phyloP scores from a whole-genome alignment of 345 rosid genomes.

The Hibiscus mutabilis region DNA sequence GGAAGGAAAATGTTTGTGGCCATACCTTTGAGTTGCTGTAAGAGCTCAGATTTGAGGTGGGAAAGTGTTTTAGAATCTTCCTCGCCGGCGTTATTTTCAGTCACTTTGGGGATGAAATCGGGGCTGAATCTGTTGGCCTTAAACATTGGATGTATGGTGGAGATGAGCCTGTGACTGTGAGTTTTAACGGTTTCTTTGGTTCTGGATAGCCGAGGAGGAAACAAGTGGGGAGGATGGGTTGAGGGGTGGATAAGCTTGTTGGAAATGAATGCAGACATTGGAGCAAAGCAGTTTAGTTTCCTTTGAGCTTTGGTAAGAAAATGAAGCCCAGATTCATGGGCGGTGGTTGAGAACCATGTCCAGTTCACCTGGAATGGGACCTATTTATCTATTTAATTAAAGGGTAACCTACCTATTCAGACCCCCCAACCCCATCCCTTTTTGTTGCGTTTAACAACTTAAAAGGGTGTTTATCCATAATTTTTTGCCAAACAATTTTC shows the following conservation, averaged over 20 bases:
- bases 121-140: not conserved
- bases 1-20: not conserved
- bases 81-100: slow-evolving; percentile 2
- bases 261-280: slow-evolving; percentile 10
- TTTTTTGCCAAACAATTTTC: too few species aligned
- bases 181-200: slow-evolving; percentile 9
- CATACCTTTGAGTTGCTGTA: slow-evolving; percentile 39
- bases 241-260: slow-evolving; percentile 19
- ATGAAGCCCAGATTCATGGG: not conserved
- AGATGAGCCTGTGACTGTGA: slow-evolving; percentile 12
- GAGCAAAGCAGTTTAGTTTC: not conserved
- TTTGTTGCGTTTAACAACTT: too few species aligned
- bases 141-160: slow-evolving; percentile 14
- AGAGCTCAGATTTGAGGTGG: slow-evolving; percentile 47
- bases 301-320: not conserved
- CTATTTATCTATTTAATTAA: too few species aligned
- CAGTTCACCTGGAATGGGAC: not conserved
- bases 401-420: too few species aligned
- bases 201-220: slow-evolving; percentile 15
- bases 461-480: too few species aligned
- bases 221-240: slow-evolving; percentile 13
- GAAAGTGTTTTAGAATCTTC: not conserved
- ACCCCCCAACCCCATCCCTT: too few species aligned
- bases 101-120: not conserved
- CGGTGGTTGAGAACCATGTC: not conserved